These are phyloP conservation scores for Gossypium aridum DNA, from an alignment of 441 rosid species.

Conservation along the genomic window DNA sequence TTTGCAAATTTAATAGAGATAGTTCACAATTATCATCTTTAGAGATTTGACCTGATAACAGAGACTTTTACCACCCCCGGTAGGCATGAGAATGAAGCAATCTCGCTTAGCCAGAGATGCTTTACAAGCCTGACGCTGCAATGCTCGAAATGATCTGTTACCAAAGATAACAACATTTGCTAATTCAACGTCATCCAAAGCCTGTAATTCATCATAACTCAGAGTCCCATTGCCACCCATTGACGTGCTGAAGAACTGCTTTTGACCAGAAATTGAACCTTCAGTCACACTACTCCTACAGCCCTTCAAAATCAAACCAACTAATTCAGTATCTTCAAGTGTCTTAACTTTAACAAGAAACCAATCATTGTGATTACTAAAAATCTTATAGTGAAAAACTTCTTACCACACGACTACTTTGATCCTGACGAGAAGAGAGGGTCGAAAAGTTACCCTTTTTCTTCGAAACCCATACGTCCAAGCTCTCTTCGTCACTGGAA, in stretches of 20 bases:
- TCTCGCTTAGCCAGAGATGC: slow-evolving; percentile 63
- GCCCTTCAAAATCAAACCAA: slow-evolving; percentile 41
- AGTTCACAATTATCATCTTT: slow-evolving; percentile 2
- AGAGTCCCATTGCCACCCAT: slow-evolving; percentile 32
- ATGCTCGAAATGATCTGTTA: slow-evolving; percentile 57
- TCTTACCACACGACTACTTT: slow-evolving; percentile 37
- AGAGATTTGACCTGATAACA: slow-evolving; percentile 75
- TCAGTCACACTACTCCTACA: slow-evolving; percentile 30
- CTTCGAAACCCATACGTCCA: slow-evolving; percentile 16
- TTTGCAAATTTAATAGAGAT: not conserved
- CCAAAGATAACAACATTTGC: slow-evolving; percentile 91
- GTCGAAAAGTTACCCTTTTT: slow-evolving; percentile 16
- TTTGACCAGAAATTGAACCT: slow-evolving; percentile 33
- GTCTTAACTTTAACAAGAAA: not conserved
- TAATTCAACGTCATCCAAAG: slow-evolving; percentile 73
- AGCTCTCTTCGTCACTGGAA: slow-evolving; percentile 44
- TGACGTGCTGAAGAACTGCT: slow-evolving; percentile 17
- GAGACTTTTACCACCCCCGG: slow-evolving; percentile 94
- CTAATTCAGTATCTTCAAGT: not conserved
- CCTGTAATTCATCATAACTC: slow-evolving; percentile 62
- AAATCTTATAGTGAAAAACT: not conserved
- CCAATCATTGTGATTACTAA: not conserved
- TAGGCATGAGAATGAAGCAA: slow-evolving; percentile 88
- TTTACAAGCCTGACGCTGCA: slow-evolving; percentile 87
- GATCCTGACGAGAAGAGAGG: not conserved